Evolutionary conservation across 495 filamentous ascomycete genomes (phyloP), one percentile per base, ranked within the genome.

Genomic region (Penicillium arizonense): DNA sequence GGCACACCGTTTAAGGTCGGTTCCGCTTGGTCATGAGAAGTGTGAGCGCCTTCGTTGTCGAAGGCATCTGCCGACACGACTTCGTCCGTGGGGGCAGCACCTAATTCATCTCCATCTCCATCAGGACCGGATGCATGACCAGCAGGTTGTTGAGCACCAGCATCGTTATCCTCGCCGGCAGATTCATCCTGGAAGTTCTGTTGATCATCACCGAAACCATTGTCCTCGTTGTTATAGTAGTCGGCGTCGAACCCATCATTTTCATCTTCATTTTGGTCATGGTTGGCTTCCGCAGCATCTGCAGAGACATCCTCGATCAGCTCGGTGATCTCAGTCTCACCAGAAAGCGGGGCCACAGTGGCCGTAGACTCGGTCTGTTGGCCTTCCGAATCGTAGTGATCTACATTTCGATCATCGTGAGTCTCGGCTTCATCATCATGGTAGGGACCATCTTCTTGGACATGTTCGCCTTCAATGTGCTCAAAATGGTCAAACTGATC

Each of bases 311-410:
- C 59, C n/a, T 35, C 52, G 30, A 39, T 21, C 37, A 55, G 44
- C 38, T 56, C 58, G 20, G 58, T 53, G n/a, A 53, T 33, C 14
- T 62, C 55, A 37, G 49, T 38, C 20, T 47, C 40, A 2, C 53
- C 47, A 11, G 64, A 55, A 5, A 61, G 23, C 10, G 58, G 52
- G 23, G 55, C 59, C 32, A 71, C 43, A 11, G 73, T 71, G 28
- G 59, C 55, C 6, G 67, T 67, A 4, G 71, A 72, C 35, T 70
- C 69, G 13, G 64, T 68, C 5, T 54, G 58, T 28, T 63, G 62
- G 39, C 54, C 66, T 23, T 73, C 70, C 6, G 56, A 63, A 34
- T 63, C 56, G 55, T 67, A 64, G 0, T 51, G 58, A 9, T 53
- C 55, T 44, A 65, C 56, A 21, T 50, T 44, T 1, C 12, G 12